phyloP scores from a whole-genome alignment of 2,329 filamentous ascomycete species.

The Aureobasidium namibiae region DNA sequence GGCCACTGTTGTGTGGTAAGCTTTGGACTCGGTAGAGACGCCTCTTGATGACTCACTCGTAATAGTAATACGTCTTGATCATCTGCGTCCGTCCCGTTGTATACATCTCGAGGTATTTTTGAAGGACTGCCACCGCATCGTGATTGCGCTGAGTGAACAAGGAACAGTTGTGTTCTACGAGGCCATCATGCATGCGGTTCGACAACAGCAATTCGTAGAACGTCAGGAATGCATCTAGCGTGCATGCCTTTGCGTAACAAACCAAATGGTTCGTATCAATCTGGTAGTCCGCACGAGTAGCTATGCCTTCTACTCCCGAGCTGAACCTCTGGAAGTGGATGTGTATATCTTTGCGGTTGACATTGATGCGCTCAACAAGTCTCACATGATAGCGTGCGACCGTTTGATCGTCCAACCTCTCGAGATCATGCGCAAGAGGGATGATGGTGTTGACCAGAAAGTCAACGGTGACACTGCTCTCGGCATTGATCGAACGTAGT shows the following conservation, averaged over 20 bases:
- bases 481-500: neutral
- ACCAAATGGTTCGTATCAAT: neutral
- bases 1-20: too few species aligned
- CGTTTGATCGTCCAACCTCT: neutral
- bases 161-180: neutral
- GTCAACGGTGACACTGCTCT: neutral
- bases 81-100: neutral
- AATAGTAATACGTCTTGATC: neutral
- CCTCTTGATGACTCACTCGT: neutral
- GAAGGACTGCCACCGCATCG: neutral
- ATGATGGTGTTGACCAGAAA: neutral
- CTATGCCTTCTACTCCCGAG: neutral
- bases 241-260: neutral
- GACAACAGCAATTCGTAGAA: neutral
- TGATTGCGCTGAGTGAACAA: neutral
- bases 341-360: neutral
- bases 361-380: neutral
- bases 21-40: too few species aligned
- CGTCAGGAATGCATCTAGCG: neutral
- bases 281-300: neutral
- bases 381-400: neutral
- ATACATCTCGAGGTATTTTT: neutral
- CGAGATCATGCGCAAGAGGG: neutral
- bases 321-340: neutral
- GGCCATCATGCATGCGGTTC: neutral